A percentile compares a stretch with the other conserved stretches of the same genome.
Conservation (phyloP, 768 basidiomycete species). For the Serendipita sp. region DNA sequence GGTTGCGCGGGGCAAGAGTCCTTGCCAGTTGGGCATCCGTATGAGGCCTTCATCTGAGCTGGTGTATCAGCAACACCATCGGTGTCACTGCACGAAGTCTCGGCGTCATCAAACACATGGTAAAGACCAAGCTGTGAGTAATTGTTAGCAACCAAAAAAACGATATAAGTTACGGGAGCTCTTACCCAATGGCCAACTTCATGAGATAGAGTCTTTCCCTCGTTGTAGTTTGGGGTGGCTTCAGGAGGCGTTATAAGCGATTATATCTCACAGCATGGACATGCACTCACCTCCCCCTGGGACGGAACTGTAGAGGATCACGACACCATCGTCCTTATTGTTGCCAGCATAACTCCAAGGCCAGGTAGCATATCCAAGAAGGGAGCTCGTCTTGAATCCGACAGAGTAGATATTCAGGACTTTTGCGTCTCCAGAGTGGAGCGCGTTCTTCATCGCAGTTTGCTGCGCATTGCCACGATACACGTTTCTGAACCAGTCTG, state of each 20-base stretch:
- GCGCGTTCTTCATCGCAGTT: neutral
- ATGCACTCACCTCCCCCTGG: neutral
- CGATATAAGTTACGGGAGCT: conserved; percentile 5
- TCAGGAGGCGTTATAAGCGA: too few relatives aligned
- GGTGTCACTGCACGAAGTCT: neutral
- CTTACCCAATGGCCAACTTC: conserved; percentile 17
- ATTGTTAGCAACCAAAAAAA: neutral
- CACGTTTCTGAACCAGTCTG: neutral
- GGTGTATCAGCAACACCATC: neutral
- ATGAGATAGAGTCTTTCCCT: conserved; percentile 9
- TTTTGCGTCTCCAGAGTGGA: neutral
- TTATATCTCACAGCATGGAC: too few relatives aligned
- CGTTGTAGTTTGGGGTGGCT: neutral
- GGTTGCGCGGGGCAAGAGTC: neutral
- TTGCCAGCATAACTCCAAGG: conserved; percentile 19
- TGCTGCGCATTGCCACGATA: neutral
- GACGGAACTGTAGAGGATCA: conserved; percentile 15
- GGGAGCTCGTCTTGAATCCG: neutral
- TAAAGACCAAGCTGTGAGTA: neutral
- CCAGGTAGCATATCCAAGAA: conserved; percentile 17
- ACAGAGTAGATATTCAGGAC: neutral
- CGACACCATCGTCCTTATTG: conserved; percentile 26
- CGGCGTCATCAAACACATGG: neutral
- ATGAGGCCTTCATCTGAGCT: neutral
- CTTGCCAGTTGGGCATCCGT: neutral